Percentiles rank a stretch among this genome's conserved stretches.
These are phyloP conservation scores for Ambispora gerdemannii DNA, from an alignment of 192 early-diverging fungal species.

Conservation along the genomic window DNA sequence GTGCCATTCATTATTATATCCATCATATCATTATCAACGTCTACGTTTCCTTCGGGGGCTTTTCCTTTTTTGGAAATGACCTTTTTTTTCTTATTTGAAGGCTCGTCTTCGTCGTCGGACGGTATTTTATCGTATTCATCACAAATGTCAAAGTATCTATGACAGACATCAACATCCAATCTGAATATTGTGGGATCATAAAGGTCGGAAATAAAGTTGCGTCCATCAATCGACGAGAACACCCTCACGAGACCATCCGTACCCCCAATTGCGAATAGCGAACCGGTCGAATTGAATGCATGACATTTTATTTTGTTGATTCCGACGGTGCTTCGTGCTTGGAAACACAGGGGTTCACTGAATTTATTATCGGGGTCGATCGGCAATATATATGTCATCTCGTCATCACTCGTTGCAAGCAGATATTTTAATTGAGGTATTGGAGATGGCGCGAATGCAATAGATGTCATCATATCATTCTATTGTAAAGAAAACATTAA, in stretches of 20 bases:
- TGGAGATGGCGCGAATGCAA: slow-evolving; percentile 77
- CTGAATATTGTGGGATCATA: not conserved
- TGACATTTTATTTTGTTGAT: slow-evolving; percentile 44
- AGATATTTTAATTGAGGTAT: slow-evolving; percentile 62
- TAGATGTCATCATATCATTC: slow-evolving; percentile 57
- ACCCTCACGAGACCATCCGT: slow-evolving; percentile 73
- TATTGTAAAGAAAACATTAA: slow-evolving; percentile 12
- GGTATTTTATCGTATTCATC: too few relatives aligned
- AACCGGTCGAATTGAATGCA: slow-evolving; percentile 76
- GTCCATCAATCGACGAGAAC: slow-evolving; percentile 64
- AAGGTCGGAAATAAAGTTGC: not conserved
- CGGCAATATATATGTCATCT: slow-evolving; percentile 67
- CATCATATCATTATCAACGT: too few relatives aligned
- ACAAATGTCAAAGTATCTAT: too few relatives aligned
- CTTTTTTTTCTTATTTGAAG: too few relatives aligned
- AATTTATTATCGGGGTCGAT: slow-evolving; percentile 60
- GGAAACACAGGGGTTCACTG: slow-evolving; percentile 16
- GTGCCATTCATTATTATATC: too few relatives aligned
- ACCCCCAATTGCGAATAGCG: slow-evolving; percentile 76
- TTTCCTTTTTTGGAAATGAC: too few relatives aligned
- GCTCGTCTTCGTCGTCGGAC: too few relatives aligned
- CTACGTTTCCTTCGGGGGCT: too few relatives aligned
- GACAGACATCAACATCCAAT: too few relatives aligned
- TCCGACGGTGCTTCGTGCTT: not conserved
- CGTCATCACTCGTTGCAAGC: slow-evolving; percentile 69